Evolutionary conservation across 805 yeast genomes (phyloP).

Genomic region (Candida krabiensis): DNA sequence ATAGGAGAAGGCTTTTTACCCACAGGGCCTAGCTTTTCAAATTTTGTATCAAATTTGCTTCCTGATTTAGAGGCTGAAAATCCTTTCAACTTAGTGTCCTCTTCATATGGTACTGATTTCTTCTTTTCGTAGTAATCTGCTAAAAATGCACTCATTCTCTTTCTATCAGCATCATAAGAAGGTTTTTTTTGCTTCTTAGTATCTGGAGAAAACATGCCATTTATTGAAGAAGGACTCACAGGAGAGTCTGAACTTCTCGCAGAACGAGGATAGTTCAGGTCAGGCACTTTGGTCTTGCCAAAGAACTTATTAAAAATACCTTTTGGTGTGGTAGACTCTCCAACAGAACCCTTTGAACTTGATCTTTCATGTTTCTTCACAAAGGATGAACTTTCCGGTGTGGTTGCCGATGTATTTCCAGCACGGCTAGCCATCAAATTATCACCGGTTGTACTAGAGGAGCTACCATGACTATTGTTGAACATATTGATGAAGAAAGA

Average conservation of each 20-base stretch:
- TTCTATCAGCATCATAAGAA: constrained; percentile 17
- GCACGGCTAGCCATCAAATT: constrained; percentile 11
- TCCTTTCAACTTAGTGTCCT: constrained; percentile 6
- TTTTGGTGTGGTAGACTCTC: constrained; percentile 29
- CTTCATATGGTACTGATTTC: constrained; percentile 6
- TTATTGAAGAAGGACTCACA: constrained; percentile 26
- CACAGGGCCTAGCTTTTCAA: constrained; percentile 36
- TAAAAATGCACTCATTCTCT: constrained; percentile 15
- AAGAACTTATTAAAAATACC: constrained; percentile 33
- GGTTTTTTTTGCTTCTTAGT: constrained; percentile 12
- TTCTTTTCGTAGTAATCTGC: constrained; percentile 17
- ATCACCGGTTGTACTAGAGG: constrained; percentile 22
- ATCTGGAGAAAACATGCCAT: constrained; percentile 12
- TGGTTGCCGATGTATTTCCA: constrained; percentile 5
- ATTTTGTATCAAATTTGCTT: constrained; percentile 18
- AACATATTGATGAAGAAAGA: constrained; percentile 40
- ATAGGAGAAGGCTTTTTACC: constrained; percentile 35
- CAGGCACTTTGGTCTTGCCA: constrained; percentile 23
- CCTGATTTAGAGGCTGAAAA: constrained; percentile 7
- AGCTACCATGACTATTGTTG: constrained; percentile 27
- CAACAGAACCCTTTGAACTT: constrained; percentile 28
- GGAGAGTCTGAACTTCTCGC: constrained; percentile 24
- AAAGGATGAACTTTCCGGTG: constrained; percentile 9
- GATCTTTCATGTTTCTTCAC: constrained; percentile 24
- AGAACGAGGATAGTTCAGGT: constrained; percentile 8